Conservation (phyloP, 441 rosid genomes). For the Populus tomentosa region DNA sequence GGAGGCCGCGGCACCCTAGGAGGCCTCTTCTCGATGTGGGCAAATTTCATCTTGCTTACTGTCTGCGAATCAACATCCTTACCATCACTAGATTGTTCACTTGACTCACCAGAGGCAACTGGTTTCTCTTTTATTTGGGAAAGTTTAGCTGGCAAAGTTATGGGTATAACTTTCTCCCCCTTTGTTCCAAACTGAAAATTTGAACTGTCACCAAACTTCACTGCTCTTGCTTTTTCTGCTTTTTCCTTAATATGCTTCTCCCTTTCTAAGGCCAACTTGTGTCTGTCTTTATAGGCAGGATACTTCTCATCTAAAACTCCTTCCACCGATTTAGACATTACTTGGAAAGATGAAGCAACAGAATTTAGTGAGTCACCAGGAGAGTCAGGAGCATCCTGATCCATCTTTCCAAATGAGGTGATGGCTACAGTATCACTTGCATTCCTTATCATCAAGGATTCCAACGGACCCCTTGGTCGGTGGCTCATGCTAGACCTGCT, state of each 20-base stretch:
- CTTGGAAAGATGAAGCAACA: slow-evolving; percentile 70
- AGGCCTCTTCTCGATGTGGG: slow-evolving; percentile 78
- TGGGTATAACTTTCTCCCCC: slow-evolving; percentile 23
- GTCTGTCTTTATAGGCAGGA: slow-evolving; percentile 90
- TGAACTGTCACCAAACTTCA: slow-evolving; percentile 47
- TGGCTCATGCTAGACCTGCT: slow-evolving; percentile 62
- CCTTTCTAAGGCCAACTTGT: slow-evolving; percentile 81
- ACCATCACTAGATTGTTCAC: slow-evolving; percentile 44
- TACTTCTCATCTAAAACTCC: slow-evolving; percentile 76
- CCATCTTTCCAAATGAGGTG: slow-evolving; percentile 69
- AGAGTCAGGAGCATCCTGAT: slow-evolving; percentile 53
- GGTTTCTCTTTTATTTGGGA: slow-evolving; percentile 71
- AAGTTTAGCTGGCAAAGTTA: slow-evolving; percentile 66
- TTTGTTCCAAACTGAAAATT: slow-evolving; percentile 25
- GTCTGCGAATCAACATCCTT: slow-evolving; percentile 46
- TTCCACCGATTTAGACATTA: slow-evolving; percentile 89
- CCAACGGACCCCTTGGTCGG: slow-evolving; percentile 77
- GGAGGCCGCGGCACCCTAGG: slow-evolving; percentile 83
- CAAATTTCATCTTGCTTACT: slow-evolving; percentile 66
- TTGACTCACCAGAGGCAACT: slow-evolving; percentile 36
- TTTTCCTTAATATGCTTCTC: slow-evolving; percentile 79
- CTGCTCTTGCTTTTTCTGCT: slow-evolving; percentile 80
- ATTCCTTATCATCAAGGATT: slow-evolving; percentile 81
- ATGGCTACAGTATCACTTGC: slow-evolving; percentile 75
- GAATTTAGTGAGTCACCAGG: slow-evolving; percentile 56